Base-by-base conservation (phyloP, 148 eudicot species). In the Rhododendron ovatum region DNA sequence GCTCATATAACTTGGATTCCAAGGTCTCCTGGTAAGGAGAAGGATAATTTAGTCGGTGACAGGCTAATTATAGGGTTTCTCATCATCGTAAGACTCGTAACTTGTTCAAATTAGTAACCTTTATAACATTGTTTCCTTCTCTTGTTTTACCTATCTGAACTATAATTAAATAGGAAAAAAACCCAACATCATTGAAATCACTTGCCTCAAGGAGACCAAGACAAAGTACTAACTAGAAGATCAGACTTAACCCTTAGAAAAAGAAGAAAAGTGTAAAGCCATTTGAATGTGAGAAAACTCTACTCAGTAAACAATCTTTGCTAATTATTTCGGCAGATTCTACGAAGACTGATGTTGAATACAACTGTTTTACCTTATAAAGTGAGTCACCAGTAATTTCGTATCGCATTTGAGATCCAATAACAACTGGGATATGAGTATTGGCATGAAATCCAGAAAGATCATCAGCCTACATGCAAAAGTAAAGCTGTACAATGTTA, bases 321-420 rank as follows among this genome's bases (percentile, higher is more conserved):
- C 20, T 73, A 51, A 50, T 35, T 84, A 83, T 41, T 65, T 28
- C 55, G n/a, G 30, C 8, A 50, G 59, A 73, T 71, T 17, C 53
- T 9, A 4, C 30, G 45, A 76, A 41, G 67, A 75, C 26, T 75
- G 53, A 35, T 17, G 51, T 43, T 43, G 15, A 55, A 35, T 82
- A 4, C 22, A 24, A 35, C 53, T 55, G 37, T 15, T 85, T 82
- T 74, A 94, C 98, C 98, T 92, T 94, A 83, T 93, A 95, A 1
- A 97, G 87, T 45, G 94, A 92, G 91, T 97, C 99, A 50, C 98
- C 98, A 12, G 99, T 95, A 84, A 93, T 85, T 90, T 95, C 98
- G 84, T 97, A 97, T 61, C 98, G 94, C 95, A 91, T 93, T 93
- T 97, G 98, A 88, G 95, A 88, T 78, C 98, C 99, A 84, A 95